These are phyloP conservation scores for Fusarium sublunatum DNA, from an alignment of 2,329 filamentous ascomycete genomes.

Conservation along the genomic window DNA sequence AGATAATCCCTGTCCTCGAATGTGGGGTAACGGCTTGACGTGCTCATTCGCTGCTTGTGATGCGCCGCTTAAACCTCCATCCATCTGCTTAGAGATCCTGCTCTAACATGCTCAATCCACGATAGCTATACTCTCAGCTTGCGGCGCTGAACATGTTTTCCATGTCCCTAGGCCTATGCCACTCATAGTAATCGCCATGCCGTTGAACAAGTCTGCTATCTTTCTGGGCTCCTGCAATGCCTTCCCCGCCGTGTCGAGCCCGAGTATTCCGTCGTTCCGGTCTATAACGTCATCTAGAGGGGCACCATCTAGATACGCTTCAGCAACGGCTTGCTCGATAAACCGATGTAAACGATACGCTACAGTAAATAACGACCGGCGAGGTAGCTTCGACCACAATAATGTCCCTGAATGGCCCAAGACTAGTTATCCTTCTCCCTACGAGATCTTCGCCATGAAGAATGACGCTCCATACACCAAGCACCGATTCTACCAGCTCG, in stretches of 20 bases:
- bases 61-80: constrained; percentile 11
- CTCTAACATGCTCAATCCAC: constrained; percentile 43
- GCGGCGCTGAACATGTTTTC: constrained; percentile 36
- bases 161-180: constrained; percentile 20
- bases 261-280: constrained; percentile 16
- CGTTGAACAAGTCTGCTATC: constrained; percentile 36
- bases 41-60: constrained; percentile 35
- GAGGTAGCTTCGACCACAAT: constrained; percentile 13
- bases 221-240: constrained; percentile 39
- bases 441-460: constrained; percentile 80
- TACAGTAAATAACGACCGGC: constrained; percentile 29
- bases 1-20: constrained; percentile 26
- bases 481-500: constrained; percentile 85
- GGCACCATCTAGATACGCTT: constrained; percentile 18
- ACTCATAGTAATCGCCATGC: constrained; percentile 32
- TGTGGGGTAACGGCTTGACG: constrained; percentile 22
- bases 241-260: constrained; percentile 30
- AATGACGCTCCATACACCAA: constrained; percentile 81
- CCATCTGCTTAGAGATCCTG: constrained; percentile 20
- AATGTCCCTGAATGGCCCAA: constrained; percentile 59
- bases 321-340: constrained; percentile 9
- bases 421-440: constrained; percentile 75
- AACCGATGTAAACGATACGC: constrained; percentile 38
- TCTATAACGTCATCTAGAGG: constrained; percentile 43
- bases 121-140: constrained; percentile 22